These are phyloP conservation scores for Pichia sp. DNA, from an alignment of 1,139 yeast genomes.

Conservation along the genomic window DNA sequence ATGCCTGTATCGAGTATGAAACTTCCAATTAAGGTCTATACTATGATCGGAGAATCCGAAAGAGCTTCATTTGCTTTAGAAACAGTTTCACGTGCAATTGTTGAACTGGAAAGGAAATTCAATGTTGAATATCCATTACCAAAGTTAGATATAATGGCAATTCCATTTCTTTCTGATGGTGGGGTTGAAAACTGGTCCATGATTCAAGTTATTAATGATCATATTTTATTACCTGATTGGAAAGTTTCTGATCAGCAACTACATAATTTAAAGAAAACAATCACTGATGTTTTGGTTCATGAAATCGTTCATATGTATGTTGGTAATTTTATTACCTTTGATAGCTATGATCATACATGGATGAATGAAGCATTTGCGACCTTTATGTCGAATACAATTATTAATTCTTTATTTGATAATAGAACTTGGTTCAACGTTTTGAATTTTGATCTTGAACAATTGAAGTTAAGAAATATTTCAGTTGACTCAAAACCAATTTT, in stretches of 20 bases:
- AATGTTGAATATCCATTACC: conserved; percentile 45
- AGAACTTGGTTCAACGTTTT: conserved; percentile 31
- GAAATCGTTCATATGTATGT: conserved; percentile 76
- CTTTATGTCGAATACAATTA: conserved; percentile 33
- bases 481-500: conserved; percentile 28
- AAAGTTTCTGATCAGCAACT: conserved; percentile 19
- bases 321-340: conserved; percentile 60
- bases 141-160: conserved; percentile 57
- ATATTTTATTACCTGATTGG: conserved; percentile 38
- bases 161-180: conserved; percentile 67
- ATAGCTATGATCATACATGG: conserved; percentile 64
- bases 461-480: conserved; percentile 38
- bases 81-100: conserved; percentile 41
- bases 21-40: conserved; percentile 46
- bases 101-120: conserved; percentile 38
- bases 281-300: conserved; percentile 56
- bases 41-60: conserved; percentile 47
- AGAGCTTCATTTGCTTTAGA: conserved; percentile 43
- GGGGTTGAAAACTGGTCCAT: conserved; percentile 79
- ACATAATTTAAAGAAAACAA: conserved; percentile 23
- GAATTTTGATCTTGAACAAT: conserved; percentile 34
- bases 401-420: conserved; percentile 23
- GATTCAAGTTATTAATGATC: conserved; percentile 50
- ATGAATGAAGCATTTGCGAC: conserved; percentile 73
- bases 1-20: conserved; percentile 20